Evolutionary conservation across 139 green algal species (phyloP).

Genomic region (Volvox reticuliferus): DNA sequence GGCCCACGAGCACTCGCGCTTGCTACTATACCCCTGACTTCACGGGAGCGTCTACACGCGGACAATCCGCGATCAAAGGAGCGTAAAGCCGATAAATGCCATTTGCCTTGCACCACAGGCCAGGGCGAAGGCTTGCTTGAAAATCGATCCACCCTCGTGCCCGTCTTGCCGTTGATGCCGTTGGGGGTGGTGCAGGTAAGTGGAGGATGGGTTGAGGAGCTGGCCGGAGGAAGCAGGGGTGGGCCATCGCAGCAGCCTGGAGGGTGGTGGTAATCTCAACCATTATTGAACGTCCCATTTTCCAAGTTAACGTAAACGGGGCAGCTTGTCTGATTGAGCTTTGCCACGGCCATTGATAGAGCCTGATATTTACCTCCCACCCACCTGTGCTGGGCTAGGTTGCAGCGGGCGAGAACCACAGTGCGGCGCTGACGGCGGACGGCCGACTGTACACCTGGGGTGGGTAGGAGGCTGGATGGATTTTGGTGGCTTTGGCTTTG

Average conservation of each 20-base stretch:
- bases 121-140: conserved; percentile 44
- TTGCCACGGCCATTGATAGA: too few species aligned
- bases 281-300: too few species aligned
- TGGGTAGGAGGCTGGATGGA: too few species aligned
- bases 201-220: not conserved
- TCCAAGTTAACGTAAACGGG: too few species aligned
- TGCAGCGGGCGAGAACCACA: conserved; percentile 82
- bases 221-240: too few species aligned
- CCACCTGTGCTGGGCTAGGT: conserved; percentile 68
- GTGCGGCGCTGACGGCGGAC: conserved; percentile 66
- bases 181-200: conserved; percentile 74
- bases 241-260: too few species aligned
- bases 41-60: not conserved
- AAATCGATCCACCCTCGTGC: conserved; percentile 44
- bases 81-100: not conserved
- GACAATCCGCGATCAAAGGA: not conserved
- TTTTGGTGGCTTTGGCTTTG: too few species aligned
- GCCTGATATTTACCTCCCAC: too few species aligned
- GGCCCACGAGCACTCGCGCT: too few species aligned
- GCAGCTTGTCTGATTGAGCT: too few species aligned
- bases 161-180: conserved; percentile 66
- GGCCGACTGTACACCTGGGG: conserved; percentile 84
- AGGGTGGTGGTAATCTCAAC: too few species aligned
- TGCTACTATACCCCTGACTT: too few species aligned
- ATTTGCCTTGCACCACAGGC: not conserved